Evolutionary conservation across 148 eudicot genomes (phyloP).

Genomic region (Cornus florida): DNA sequence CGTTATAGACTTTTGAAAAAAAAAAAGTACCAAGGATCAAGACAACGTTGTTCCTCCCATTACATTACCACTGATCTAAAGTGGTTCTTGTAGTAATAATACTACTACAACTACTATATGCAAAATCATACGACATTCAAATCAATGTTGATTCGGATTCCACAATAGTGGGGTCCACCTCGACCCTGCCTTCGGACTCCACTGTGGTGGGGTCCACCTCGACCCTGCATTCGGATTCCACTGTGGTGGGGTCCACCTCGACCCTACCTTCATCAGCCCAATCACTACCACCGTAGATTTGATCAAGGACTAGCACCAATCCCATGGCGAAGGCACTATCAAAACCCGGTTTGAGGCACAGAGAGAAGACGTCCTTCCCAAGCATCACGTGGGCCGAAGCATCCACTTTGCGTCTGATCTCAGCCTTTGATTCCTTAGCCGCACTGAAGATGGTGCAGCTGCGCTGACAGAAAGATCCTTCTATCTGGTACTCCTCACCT

Average conservation of each 20-base stretch:
- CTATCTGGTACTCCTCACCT: slow-evolving; percentile 58
- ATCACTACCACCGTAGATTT: slow-evolving; percentile 37
- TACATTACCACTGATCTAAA: too few species aligned
- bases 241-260: slow-evolving; percentile 21
- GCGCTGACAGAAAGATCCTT: slow-evolving; percentile 56
- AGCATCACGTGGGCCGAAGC: slow-evolving; percentile 49
- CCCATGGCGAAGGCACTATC: slow-evolving; percentile 81
- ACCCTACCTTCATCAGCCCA: slow-evolving; percentile 16
- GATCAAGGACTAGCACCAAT: slow-evolving; percentile 64
- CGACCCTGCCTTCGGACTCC: too few species aligned
- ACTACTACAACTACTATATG: too few species aligned
- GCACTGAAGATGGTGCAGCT: slow-evolving; percentile 50
- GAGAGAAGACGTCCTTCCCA: slow-evolving; percentile 62
- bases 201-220: too few species aligned
- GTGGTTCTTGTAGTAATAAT: too few species aligned
- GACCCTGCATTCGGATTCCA: neutral
- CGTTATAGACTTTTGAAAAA: too few species aligned
- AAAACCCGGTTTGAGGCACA: slow-evolving; percentile 56
- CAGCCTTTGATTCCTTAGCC: slow-evolving; percentile 49
- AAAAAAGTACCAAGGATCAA: too few species aligned
- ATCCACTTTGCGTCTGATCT: slow-evolving; percentile 70
- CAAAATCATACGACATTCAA: too few species aligned
- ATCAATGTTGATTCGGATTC: neutral
- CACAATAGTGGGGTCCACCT: too few species aligned
- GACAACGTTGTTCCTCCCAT: too few species aligned